Percentiles rank a stretch among this genome's conserved stretches.
These are phyloP conservation scores for Globisporangium parvum DNA, from an alignment of 352 stramenopile genomes.

Conservation along the genomic window DNA sequence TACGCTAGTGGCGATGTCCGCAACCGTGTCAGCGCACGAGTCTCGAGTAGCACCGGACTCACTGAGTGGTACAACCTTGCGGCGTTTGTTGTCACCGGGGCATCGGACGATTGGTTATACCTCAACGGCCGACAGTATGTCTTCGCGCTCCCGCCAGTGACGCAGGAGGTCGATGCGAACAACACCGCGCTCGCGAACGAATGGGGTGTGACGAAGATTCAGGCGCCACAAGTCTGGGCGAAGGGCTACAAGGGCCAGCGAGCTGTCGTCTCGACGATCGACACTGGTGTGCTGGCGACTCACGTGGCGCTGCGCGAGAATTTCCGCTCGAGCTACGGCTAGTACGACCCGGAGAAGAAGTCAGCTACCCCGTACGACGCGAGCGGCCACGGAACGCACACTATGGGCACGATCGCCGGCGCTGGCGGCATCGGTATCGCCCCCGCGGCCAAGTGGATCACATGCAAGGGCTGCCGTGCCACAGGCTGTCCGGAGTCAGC, in stretches of 20 bases:
- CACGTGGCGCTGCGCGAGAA: conserved; percentile 21
- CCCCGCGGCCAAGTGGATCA: conserved; percentile 13
- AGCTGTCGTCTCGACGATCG: conserved; percentile 25
- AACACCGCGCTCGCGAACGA: no score
- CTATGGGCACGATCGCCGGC: conserved; percentile 10
- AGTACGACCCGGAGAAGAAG: conserved; percentile 22
- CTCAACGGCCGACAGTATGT: no score
- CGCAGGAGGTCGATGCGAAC: no score
- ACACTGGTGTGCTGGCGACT: conserved; percentile 22
- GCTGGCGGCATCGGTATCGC: conserved; percentile 9
- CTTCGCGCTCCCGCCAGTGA: no score
- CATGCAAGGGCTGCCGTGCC: conserved; percentile 4
- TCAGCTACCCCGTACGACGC: conserved; percentile 15
- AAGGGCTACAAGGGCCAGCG: conserved; percentile 17
- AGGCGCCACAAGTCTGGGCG: conserved; percentile 21
- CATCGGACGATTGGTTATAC: no score
- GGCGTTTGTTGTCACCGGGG: no score
- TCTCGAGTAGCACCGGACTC: no score
- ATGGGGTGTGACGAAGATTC: conserved; percentile 27
- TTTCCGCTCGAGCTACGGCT: conserved; percentile 21
- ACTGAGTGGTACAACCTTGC: no score
- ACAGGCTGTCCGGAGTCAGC: neutral
- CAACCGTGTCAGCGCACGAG: no score
- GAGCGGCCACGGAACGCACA: conserved; percentile 7
- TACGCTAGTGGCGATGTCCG: no score